Base-by-base conservation (phyloP, 768 basidiomycete genomes). In the Tylopilus rubrobrunneus region DNA sequence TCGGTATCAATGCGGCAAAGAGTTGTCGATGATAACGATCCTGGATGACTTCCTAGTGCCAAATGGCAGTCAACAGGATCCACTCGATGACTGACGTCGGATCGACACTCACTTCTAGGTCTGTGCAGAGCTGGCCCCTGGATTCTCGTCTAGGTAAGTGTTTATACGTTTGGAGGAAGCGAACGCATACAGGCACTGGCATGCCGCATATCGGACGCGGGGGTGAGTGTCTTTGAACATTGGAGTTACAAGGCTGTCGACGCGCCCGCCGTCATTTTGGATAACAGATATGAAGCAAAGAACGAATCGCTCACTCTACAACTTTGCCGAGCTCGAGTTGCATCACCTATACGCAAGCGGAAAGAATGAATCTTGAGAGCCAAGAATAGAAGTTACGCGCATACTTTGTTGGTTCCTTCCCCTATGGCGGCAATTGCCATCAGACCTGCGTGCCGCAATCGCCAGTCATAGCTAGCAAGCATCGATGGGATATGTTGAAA, bases 71-170 rank as follows among this genome's bases (percentile, higher is more conserved):
- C 42, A 55, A 34, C 17, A 1, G 41, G 14, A 37, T 33, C 19
- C 25, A 14, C 7, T 7, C 15, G 21, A 19, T 6, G 9, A 25
- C 33, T 19, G 31, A 31, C 29, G 44, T 25, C 25, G 17, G 19
- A 29, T 25, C 17, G 12, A 28, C 25, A 60, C 74, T 46, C 66
- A 89, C 89, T 73, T 91, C 90, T 42, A 93, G 76, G 71, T 95
- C 92, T 5, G 89, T 92, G 65, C 92, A 93, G 5, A 96, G 74
- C 65, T 94, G 92, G 0, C 92, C 92, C 45, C 92, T 90, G 58
- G 12, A 47, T 34, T 19, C 33, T 45, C 23, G 6, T 43, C 36
- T 34, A 29, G 9, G 37, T 59, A 43, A 56, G 43, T 34, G 15
- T 48, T 19, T 10, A 34, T 5, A 27, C 46, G 12, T 37, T 25